Base-by-base conservation (phyloP, 2,329 filamentous ascomycete species). In the Didymosphaeria variabile region DNA sequence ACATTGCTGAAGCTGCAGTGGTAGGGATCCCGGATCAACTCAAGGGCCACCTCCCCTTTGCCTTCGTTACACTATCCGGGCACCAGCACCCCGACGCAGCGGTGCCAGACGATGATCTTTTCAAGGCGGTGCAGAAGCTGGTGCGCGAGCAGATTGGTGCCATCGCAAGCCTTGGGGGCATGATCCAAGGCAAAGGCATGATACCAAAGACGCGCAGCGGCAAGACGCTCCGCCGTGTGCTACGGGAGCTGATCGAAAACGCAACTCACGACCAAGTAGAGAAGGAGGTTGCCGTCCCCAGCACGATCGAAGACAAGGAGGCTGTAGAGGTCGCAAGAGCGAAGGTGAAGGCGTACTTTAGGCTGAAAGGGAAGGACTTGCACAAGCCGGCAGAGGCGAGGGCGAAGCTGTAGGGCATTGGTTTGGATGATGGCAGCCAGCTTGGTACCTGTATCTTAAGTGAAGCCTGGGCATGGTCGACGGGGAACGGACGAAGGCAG, bases 191-290 rank as follows among this genome's bases (percentile, higher is more conserved):
- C 42, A 88, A 88, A 67, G 90, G 90, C 17, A 94, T 97, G 85
- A 97, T 97, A 55, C 94, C 94, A 6, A 94, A 94, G 82, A 97
- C 94, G 17, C 82, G 94, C 31, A 93, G 90, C n/a, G 94, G 94
- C 31, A 98, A 97, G 85, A 97, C 93, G 5, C 79, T 97, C 61
- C 84, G 94, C 3, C 84, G 94, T 26, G 92, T 97, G 34, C 79
- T 97, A 75, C 85, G 92, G 34, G 92, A 97, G 79, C 80, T 97
- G 67, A 80, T 97, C 17, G 94, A 97, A 81, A 92, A 96, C 73
- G 93, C 88, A 0, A 88, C 90, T 5, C 85, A 90, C 61, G 91
- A 87, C 0, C 87, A 94, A 29, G 90, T 90, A 68, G 89, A 90
- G 17, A 90, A 88, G 75, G 82, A 86, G 51, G 90, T 97, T 1